Base-by-base conservation (phyloP, 140 eudicot species). In the Cichorium intybus region DNA sequence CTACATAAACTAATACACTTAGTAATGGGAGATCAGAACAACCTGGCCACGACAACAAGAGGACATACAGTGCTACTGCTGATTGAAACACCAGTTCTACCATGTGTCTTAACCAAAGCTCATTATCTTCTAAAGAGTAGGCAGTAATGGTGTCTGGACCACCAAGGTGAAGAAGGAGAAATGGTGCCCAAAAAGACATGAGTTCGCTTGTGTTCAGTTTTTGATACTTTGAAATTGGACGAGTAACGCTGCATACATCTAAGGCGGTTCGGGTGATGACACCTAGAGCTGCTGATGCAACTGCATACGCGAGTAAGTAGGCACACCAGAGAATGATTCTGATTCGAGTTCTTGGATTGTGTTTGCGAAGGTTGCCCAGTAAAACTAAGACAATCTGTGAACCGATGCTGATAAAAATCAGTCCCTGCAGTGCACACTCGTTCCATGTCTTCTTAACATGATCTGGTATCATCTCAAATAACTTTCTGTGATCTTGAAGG, bases 121-220 rank as follows among this genome's bases (percentile, higher is more conserved):
- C 83, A 41, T 81, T 81, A 62, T 81, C 86, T 69, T 77, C 77
- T 43, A 74, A 24, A 6, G 86, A 49, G 48, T 72, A 81, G 64
- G 86, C 86, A 7, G 83, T 81, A 6, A 81, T 81, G 9, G 86
- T 59, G 27, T 81, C 82, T 3, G 82, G 82, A 52, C 82, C 82
- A 21, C 86, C 86, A 9, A 81, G 67, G 61, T 81, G 87, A 16
- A 81, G 80, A 52, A 81, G 63, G 10, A 77, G 73, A 77, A 77
- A 81, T 0, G 82, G 78, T 10, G 83, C 80, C 85, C 85, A 83
- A 46, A 83, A 83, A 21, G 82, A 69, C 78, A 53, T 73, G 61
- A 79, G 66, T 59, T 70, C 74, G 6, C 70, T 56, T 7, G 51
- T 43, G 60, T 29, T 14, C 27, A 41, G 1, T 56, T 60, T 49